Base-by-base conservation (phyloP, 2,329 filamentous ascomycete species). In the Beauveria caledonica region DNA sequence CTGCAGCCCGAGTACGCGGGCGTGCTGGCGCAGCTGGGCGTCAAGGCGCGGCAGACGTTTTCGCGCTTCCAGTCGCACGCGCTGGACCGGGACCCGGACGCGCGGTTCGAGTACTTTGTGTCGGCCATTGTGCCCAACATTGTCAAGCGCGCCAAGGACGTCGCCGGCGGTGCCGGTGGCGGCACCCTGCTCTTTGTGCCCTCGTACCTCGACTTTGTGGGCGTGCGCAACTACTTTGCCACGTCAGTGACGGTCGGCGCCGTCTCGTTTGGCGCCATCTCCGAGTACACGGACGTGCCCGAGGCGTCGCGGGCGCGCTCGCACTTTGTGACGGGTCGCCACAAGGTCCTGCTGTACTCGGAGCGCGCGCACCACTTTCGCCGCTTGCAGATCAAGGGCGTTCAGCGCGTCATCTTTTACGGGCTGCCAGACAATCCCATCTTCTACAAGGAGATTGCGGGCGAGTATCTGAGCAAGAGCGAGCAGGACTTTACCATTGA, bases 331-430 rank as follows among this genome's bases (percentile, higher is more conserved):
- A 88, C 79, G 44, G 94, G 92, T 5, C 82, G 92, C 17, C 89
- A 97, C 70, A 85, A 85, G 21, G 82, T 97, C 19, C 75, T 99
- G 44, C 78, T 99, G 17, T 99, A 97, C 75, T 95, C 92, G 2
- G 93, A 96, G 72, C 86, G 94, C 62, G 90, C 92, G n/a, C 94
- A 99, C 74, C 94, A 99, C 74, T 97, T 97, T 79, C 86, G 91
- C 54, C 83, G 94, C n/a, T 92, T 94, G 70, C 83, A 84, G 65
- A 80, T 99, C 58, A 83, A 85, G 40, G 94, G 94, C 23, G 91
- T 94, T 15, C 87, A 86, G 72, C 81, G 86, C 45, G 83, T 97
- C n/a, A 81, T 97, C 56, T 88, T 96, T 79, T 97, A 97, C 71
- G 89, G 87, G 1, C 73, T 97, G 36, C 94, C 94, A 0, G 93